These are phyloP conservation scores for Bipolaris gigantea DNA, from an alignment of 2,329 filamentous ascomycete genomes.

Conservation along the genomic window DNA sequence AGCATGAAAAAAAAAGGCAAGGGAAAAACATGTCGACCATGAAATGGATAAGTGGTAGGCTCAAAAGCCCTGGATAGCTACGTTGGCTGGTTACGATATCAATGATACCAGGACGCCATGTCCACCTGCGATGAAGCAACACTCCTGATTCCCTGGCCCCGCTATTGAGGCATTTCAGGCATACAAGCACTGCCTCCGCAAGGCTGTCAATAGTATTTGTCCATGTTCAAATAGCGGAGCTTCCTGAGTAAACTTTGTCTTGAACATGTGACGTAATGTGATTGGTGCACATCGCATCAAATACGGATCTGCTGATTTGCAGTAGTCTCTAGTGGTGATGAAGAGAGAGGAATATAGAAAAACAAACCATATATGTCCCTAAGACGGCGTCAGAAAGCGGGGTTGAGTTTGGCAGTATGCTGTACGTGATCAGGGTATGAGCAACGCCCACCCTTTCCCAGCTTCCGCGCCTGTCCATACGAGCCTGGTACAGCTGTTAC, in stretches of 20 bases:
- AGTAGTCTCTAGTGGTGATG: neutral
- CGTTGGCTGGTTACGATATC: constrained; percentile 13
- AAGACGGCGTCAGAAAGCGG: neutral
- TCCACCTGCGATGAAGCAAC: constrained; percentile 10
- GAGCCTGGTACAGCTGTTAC: neutral
- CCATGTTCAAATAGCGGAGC: neutral
- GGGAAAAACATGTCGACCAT: constrained; percentile 7
- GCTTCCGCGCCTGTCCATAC: neutral
- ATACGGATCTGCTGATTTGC: neutral
- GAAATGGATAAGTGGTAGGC: constrained; percentile 4
- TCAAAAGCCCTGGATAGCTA: constrained; percentile 6
- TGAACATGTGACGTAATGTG: neutral
- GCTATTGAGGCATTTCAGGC: neutral
- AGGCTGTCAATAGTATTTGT: neutral
- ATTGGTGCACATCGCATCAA: neutral
- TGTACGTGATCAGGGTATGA: neutral
- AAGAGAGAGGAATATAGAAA: neutral
- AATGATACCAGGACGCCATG: constrained; percentile 18
- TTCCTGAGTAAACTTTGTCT: neutral
- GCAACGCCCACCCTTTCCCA: neutral
- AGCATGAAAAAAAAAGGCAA: neutral
- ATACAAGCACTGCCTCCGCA: neutral
- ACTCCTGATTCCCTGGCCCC: neutral
- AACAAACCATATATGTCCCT: neutral
- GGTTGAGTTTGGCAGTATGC: neutral